These are phyloP conservation scores for Coccomyxa subellipsoidea DNA, from an alignment of 163 green algal genomes.

Conservation along the genomic window DNA sequence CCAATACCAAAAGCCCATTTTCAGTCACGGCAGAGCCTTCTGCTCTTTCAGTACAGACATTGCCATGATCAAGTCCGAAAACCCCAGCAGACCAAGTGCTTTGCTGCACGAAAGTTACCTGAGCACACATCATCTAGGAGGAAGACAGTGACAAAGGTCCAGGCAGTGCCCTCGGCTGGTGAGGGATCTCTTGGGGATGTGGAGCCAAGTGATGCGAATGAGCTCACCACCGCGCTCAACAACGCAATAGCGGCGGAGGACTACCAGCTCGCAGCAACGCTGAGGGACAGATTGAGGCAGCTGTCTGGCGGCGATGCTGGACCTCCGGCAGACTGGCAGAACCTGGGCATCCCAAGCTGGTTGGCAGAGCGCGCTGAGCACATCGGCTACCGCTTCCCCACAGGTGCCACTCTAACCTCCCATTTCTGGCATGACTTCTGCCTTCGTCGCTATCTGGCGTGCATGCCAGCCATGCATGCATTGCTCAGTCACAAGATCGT, in stretches of 20 bases:
- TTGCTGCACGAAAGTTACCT: no score
- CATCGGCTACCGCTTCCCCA: conserved; percentile 67
- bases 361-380: conserved; percentile 63
- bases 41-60: no score
- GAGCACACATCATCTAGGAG: no score
- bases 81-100: no score
- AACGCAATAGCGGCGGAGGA: conserved; percentile 59
- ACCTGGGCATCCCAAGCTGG: conserved; percentile 63
- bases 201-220: conserved; percentile 36
- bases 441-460: background rate
- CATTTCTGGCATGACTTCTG: background rate
- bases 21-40: no score
- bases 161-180: background rate
- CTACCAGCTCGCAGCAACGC: conserved; percentile 38
- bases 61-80: no score
- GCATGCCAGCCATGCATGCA: background rate
- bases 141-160: background rate
- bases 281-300: conserved; percentile 41
- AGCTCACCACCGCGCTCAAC: conserved; percentile 67
- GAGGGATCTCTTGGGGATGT: background rate
- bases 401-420: conserved; percentile 31
- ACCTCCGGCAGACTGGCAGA: conserved; percentile 52
- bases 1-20: background rate
- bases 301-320: conserved; percentile 9
- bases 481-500: no score